Evolutionary conservation across 768 basidiomycete genomes (phyloP).

Genomic region (Gymnopilus dilepis): DNA sequence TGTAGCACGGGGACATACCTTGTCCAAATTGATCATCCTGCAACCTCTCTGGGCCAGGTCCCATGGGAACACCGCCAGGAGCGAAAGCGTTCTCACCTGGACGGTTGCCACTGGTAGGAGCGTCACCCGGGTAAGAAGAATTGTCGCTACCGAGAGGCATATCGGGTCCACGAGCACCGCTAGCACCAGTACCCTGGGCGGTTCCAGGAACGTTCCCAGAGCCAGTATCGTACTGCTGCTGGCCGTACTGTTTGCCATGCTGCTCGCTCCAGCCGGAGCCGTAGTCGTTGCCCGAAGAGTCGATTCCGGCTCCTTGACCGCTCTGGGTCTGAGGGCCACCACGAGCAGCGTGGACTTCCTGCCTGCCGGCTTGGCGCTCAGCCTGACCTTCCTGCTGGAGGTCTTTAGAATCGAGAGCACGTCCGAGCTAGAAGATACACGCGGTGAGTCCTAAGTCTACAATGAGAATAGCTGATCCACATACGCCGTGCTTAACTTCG

Average conservation of each 20-base stretch:
- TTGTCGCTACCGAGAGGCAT: background rate
- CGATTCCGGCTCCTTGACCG: background rate
- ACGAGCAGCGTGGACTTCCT: background rate
- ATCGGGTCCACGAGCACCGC: background rate
- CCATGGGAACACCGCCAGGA: background rate
- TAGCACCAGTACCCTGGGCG: background rate
- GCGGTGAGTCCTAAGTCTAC: background rate
- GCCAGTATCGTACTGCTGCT: background rate
- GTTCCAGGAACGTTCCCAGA: background rate
- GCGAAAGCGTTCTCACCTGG: background rate
- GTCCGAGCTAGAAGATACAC: background rate
- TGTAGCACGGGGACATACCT: background rate
- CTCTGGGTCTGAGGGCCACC: background rate
- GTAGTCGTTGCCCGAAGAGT: background rate
- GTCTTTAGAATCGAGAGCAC: background rate
- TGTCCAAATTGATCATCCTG: background rate
- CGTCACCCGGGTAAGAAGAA: background rate
- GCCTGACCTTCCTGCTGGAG: background rate
- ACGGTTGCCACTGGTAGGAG: background rate
- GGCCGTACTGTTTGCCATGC: background rate
- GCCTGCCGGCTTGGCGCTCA: background rate
- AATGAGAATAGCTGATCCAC: background rate
- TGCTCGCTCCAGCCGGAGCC: background rate
- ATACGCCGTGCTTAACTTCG: constrained; percentile 9
- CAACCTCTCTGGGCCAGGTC: background rate